Evolutionary conservation across 768 basidiomycete genomes (phyloP), one percentile per base, ranked within the genome.

Genomic region (Omphalotus guepiniiformis): DNA sequence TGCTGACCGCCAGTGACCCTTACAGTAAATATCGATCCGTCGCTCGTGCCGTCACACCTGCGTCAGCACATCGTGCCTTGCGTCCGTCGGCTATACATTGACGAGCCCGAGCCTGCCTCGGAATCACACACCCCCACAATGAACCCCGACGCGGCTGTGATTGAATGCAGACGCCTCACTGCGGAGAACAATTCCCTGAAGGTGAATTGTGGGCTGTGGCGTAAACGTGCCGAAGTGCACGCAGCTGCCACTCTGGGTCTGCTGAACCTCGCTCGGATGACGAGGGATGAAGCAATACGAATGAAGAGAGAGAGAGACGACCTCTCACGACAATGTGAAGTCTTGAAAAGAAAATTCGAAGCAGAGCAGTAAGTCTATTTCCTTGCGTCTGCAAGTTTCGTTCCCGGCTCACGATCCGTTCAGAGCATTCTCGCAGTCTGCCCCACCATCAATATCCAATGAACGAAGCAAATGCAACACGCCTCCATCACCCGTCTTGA

Each of bases 61-160:
- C 77, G 76, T n/a, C 71, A 71, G 3, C 76, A 82, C 55, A 58
- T 84, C 40, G 67, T 73, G 1, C 79, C 83, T 12, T 69, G 76
- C 45, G 71, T 86, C 27, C 79, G 83, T 36, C 76, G 63, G 47
- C 64, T 85, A 13, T 76, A 71, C 51, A 63, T 83, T 47, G 79
- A 80, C 48, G 52, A 67, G 18, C 45, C 63, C 34, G 39, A 42
- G 27, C 49, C 60, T 6, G 35, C 47, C n/a, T 8, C 55, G 16
- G 54, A 50, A 35, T 53, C 56, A n/a, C 21, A 15, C 36, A 52
- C 53, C 13, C 50, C 53, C 25, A 44, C 55, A 2, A 36, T 53
- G 6, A 40, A 56, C 21, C 42, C 53, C 7, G 30, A 46, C 29
- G 51, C 49, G 11, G 59, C 57, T 26, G 43, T 63, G 12, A 52